Evolutionary conservation across 164 flowering plant genomes (phyloP).

Genomic region (Pachysandra terminalis): DNA sequence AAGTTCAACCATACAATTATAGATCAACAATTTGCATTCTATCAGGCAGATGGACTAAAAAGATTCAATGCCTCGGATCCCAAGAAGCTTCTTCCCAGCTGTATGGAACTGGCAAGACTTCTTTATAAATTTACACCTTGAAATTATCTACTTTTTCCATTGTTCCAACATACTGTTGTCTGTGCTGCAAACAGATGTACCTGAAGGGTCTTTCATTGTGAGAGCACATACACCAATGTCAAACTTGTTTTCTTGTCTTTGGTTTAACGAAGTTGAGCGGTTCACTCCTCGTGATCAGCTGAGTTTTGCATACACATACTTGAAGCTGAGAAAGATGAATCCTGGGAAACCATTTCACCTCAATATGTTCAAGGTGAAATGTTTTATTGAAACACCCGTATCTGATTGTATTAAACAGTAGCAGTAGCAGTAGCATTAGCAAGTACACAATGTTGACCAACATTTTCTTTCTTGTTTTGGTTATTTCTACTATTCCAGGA

Average conservation of each 20-base stretch:
- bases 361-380: conserved; percentile 91
- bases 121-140: conserved; percentile 2
- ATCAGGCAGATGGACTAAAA: conserved; percentile 82
- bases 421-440: no score
- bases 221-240: conserved; percentile 99
- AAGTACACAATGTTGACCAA: background rate
- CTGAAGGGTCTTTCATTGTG: conserved; percentile 95
- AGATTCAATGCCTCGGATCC: conserved; percentile 85
- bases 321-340: conserved; percentile 77
- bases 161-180: conserved; percentile 4
- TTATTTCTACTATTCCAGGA: conserved; percentile 47
- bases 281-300: conserved; percentile 98
- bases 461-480: background rate
- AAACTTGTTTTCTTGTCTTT: conserved; percentile 94
- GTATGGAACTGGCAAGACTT: conserved; percentile 38
- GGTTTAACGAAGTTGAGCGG: conserved; percentile 97
- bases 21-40: conserved; percentile 87
- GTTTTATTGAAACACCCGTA: background rate
- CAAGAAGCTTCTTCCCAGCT: conserved; percentile 79
- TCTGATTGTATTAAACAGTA: background rate
- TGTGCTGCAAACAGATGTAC: conserved; percentile 69
- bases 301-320: conserved; percentile 88
- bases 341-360: conserved; percentile 76
- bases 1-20: conserved; percentile 88
- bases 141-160: background rate